Base-by-base conservation (phyloP, 2,329 filamentous ascomycete species). In the Dothideomycetes sp. region DNA sequence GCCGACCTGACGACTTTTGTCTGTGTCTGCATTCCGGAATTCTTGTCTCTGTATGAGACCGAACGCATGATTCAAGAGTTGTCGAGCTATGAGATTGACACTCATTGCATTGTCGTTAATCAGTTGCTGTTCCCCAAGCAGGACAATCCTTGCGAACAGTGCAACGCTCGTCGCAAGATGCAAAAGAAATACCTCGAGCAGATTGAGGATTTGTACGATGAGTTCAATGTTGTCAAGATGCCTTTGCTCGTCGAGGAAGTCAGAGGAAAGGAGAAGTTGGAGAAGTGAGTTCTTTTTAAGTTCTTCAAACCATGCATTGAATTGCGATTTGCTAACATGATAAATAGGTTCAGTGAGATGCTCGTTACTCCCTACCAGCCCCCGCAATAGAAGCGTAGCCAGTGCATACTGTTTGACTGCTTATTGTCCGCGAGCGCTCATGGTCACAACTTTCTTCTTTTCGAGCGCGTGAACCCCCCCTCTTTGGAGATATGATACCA, bases 31-130 rank as follows among this genome's bases (percentile, higher is more conserved):
- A 98, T 98, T 61, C 85, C 91, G 39, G 91, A 98, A 66, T 98
- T 98, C 69, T 65, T 98, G 54, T 88, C 82, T 25, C 73, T 98
- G 38, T 98, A 98, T 69, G 91, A 98, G 73, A 98, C 91, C 47
- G 91, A 98, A 71, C 84, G 91, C 55, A 96, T 98, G 91, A 96
- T 98, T 55, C 91, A 98, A 71, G 91, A 98, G 69, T 72, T 98
- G 47, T 80, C 86, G 33, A 83, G 76, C 61, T 98, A 94, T 67
- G 72, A 82, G 57, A 98, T 98, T 60, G 91, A 98, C 63, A 94
- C 89, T 5, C 91, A 96, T 68, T 80, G 82, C 58, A 96, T 98
- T 60, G 91, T 98, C 32, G 91, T 98, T 56, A 98, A 98, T 65
- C 91, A 98, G 71, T 73, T 98, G 51, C 70, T 98, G 43, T 98